Percentiles rank a stretch among this genome's conserved stretches.
phyloP scores from a whole-genome alignment of 2,329 filamentous ascomycete genomes.

The Colletotrichum sp. region DNA sequence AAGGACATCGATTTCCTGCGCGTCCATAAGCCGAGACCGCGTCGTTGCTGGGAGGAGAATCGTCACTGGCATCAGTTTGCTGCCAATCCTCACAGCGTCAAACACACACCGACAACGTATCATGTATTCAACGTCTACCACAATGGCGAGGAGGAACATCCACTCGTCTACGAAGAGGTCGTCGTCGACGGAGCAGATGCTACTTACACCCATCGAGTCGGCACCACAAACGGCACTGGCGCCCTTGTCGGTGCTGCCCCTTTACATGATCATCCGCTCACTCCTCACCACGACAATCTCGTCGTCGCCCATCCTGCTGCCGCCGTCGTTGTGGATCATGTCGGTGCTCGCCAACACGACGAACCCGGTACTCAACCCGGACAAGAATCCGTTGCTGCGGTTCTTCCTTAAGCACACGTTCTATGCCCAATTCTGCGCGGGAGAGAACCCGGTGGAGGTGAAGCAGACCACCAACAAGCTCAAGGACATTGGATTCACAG shows the following conservation, averaged over 20 bases:
- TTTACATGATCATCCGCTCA: constrained; percentile 71
- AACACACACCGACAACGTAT: fast-evolving
- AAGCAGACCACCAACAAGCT: constrained; percentile 67
- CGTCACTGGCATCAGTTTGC: not conserved
- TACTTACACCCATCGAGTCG: not conserved
- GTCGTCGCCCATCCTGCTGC: constrained; percentile 71
- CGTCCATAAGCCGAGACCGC: not conserved
- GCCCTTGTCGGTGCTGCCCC: constrained; percentile 70
- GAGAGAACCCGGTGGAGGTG: constrained; percentile 75
- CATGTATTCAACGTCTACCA: not conserved
- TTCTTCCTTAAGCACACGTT: constrained; percentile 80
- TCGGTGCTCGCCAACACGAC: constrained; percentile 72
- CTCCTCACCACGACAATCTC: constrained; percentile 74
- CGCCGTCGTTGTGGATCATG: constrained; percentile 73
- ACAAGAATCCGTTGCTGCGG: constrained; percentile 75
- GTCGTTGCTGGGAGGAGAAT: not conserved
- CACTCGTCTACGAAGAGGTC: constrained; percentile 29
- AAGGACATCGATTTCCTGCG: not conserved
- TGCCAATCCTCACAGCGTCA: not conserved
- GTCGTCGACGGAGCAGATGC: constrained; percentile 22
- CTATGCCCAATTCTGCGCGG: constrained; percentile 91
- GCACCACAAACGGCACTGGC: constrained; percentile 22
- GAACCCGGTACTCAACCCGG: constrained; percentile 71
- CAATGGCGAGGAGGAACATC: constrained; percentile 26
- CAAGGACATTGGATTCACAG: constrained; percentile 78